Percentiles rank a stretch among this genome's conserved stretches.
Conservation (phyloP, 306 rosid genomes). For the peach (Prunus persica) region DNA sequence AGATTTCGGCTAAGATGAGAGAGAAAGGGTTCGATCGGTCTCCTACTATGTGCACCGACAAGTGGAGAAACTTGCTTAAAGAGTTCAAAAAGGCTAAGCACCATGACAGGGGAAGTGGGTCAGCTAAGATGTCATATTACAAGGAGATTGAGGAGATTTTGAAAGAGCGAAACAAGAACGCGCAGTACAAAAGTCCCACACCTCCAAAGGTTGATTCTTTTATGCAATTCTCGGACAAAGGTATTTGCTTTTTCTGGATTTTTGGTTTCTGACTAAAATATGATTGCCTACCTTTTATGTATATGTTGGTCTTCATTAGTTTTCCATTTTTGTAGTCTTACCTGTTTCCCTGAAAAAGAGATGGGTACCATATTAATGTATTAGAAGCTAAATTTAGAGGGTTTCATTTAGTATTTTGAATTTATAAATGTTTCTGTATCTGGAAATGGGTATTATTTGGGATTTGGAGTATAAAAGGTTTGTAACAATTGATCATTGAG, state of each 20-base stretch:
- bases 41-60: slow-evolving; percentile 95
- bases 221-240: slow-evolving; percentile 82
- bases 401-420: not conserved
- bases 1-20: slow-evolving; percentile 83
- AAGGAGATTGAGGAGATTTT: slow-evolving; percentile 91
- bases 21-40: slow-evolving; percentile 90
- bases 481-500: not conserved
- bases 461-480: not conserved
- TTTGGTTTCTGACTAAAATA: not conserved
- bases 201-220: slow-evolving; percentile 75
- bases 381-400: not conserved
- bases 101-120: slow-evolving; percentile 65
- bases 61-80: slow-evolving; percentile 91
- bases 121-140: slow-evolving; percentile 84
- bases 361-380: not conserved
- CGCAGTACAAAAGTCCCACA: slow-evolving; percentile 55
- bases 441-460: slow-evolving; percentile 1
- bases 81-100: slow-evolving; percentile 96
- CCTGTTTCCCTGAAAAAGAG: not conserved
- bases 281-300: not conserved
- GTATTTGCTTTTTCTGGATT: slow-evolving; percentile 17
- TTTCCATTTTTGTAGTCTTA: not conserved
- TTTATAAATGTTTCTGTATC: slow-evolving; percentile 7
- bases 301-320: not conserved
- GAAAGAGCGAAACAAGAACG: slow-evolving; percentile 61